Conservation (phyloP, 768 basidiomycete species). For the Auriscalpium orientale region DNA sequence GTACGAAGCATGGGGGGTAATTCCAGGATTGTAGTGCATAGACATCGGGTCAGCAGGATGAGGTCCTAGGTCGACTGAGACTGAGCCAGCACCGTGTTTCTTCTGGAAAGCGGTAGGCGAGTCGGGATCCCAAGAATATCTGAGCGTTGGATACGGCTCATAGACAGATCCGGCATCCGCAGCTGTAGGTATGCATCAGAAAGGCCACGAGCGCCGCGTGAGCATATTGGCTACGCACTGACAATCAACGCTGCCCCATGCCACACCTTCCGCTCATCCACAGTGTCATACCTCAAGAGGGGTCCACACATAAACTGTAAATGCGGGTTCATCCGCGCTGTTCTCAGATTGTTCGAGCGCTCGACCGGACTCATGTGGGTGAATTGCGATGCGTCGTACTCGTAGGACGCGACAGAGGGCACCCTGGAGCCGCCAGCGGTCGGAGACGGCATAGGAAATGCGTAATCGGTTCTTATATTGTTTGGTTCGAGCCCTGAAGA, state of each 20-base stretch:
- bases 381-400: slow-evolving; percentile 28
- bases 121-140: slow-evolving; percentile 70
- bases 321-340: slow-evolving; percentile 70
- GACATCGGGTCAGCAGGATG: slow-evolving; percentile 73
- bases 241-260: slow-evolving; percentile 85
- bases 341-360: slow-evolving; percentile 48
- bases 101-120: slow-evolving; percentile 16
- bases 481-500: too few relatives aligned
- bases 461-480: too few relatives aligned
- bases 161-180: slow-evolving; percentile 75
- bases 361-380: slow-evolving; percentile 54
- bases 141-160: slow-evolving; percentile 62
- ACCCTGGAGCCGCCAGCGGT: slow-evolving; percentile 1
- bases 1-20: not conserved
- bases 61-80: slow-evolving; percentile 52
- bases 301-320: slow-evolving; percentile 92
- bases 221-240: slow-evolving; percentile 42
- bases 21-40: slow-evolving; percentile 18
- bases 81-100: slow-evolving; percentile 11
- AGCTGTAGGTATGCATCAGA: slow-evolving; percentile 33
- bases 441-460: not conserved
- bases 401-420: slow-evolving; percentile 16
- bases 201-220: not conserved
- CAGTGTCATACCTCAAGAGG: slow-evolving; percentile 83
- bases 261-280: slow-evolving; percentile 74